Evolutionary conservation across 140 eudicot genomes (phyloP).

Genomic region (Anethum foeniculum): DNA sequence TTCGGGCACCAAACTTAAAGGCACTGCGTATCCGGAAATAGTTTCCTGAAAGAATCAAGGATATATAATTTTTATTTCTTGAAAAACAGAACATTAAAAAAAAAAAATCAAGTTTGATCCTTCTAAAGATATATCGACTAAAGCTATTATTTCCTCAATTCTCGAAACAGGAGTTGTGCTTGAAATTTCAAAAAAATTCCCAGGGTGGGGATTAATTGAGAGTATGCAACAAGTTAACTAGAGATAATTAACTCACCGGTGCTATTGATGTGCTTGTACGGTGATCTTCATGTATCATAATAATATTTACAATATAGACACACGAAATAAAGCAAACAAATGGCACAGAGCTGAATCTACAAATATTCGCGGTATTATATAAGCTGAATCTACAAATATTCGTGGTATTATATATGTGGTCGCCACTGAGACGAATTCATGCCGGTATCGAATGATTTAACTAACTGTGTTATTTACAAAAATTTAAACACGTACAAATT

Average conservation of each 20-base stretch:
- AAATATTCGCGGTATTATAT: not conserved
- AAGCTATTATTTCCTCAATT: not conserved
- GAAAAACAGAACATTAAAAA: not conserved
- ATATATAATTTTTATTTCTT: not conserved
- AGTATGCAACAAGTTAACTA: not conserved
- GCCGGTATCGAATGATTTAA: not conserved
- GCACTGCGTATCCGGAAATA: conserved; percentile 54
- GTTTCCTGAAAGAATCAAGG: conserved; percentile 32
- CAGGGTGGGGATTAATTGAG: not conserved
- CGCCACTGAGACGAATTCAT: not conserved
- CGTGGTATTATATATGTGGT: not conserved
- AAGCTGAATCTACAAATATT: not conserved
- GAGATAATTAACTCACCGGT: not conserved
- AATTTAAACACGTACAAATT: not conserved
- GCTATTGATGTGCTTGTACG: not conserved
- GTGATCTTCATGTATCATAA: not conserved
- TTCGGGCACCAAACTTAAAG: conserved; percentile 57
- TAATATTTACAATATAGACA: not conserved
- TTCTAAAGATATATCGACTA: not conserved
- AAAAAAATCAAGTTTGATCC: not conserved
- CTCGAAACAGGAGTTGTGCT: not conserved
- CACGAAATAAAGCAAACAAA: not conserved
- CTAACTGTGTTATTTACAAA: not conserved
- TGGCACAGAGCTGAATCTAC: not conserved
- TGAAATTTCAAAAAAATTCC: not conserved